Evolutionary conservation across 768 basidiomycete genomes (phyloP).

Genomic region (Hygrocybe coccinea): DNA sequence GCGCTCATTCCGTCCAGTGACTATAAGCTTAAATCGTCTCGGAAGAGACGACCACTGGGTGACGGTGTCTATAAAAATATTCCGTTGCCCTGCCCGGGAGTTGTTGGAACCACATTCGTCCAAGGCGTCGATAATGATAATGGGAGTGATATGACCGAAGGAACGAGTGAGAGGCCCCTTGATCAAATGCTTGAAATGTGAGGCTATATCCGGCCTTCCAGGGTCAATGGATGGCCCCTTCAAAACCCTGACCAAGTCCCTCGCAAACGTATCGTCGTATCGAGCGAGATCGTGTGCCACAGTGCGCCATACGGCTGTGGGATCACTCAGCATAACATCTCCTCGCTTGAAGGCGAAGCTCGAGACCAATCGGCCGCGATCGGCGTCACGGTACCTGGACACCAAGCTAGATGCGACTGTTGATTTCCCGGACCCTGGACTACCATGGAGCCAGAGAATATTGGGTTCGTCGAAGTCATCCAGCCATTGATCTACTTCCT

Average conservation of each 20-base stretch:
- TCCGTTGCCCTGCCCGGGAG: not conserved
- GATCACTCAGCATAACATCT: conserved; percentile 5
- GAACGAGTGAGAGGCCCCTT: not conserved
- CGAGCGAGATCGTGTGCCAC: conserved; percentile 16
- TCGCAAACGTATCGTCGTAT: not conserved
- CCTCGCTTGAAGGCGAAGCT: conserved; percentile 13
- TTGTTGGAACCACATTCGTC: not conserved
- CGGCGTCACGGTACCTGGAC: conserved; percentile 5
- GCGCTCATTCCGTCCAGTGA: conserved; percentile 2
- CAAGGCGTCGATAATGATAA: not conserved
- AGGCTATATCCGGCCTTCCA: not conserved
- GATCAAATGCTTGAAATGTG: not conserved
- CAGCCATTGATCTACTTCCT: no score
- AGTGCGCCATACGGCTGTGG: conserved; percentile 18
- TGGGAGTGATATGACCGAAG: not conserved
- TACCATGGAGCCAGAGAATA: no score
- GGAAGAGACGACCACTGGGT: not conserved
- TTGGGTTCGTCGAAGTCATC: no score
- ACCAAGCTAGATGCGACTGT: conserved; percentile 18
- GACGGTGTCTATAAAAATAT: not conserved
- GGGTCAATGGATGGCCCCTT: not conserved
- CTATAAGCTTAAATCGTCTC: not conserved
- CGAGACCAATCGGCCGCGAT: conserved; percentile 13
- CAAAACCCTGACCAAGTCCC: not conserved
- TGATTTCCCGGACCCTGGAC: conserved; percentile 26